These are phyloP conservation scores for Flammula alnicola DNA, from an alignment of 1,284 basidiomycete genomes.

Conservation along the genomic window DNA sequence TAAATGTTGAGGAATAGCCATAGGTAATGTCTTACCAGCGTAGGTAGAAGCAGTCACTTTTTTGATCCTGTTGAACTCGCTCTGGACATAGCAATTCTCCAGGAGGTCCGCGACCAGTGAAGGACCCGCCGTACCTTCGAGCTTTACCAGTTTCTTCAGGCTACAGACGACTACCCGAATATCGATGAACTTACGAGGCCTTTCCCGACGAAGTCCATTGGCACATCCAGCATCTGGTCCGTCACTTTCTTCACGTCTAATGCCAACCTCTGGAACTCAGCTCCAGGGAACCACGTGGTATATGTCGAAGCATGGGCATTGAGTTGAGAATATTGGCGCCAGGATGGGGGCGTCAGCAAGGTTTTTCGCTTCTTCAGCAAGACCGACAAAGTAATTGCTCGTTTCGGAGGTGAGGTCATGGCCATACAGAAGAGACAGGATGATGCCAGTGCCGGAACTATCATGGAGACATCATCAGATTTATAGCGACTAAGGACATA, in stretches of 20 bases:
- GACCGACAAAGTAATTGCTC: slow-evolving; percentile 28
- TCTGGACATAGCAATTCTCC: slow-evolving; percentile 21
- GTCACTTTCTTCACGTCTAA: slow-evolving; percentile 30
- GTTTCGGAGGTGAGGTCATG: slow-evolving; percentile 25
- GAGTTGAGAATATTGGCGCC: slow-evolving; percentile 24
- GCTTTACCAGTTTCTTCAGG: slow-evolving; percentile 2
- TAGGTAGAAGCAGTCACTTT: slow-evolving; percentile 19
- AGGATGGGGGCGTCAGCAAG: slow-evolving; percentile 12
- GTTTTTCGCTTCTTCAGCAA: slow-evolving; percentile 25
- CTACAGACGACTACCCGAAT: not conserved
- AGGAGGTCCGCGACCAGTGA: slow-evolving; percentile 21
- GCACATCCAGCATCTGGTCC: slow-evolving; percentile 31
- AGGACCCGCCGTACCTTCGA: slow-evolving; percentile 14
- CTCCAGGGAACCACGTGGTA: slow-evolving; percentile 46
- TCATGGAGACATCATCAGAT: not conserved
- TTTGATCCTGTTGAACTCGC: slow-evolving; percentile 20
- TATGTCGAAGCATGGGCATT: slow-evolving; percentile 24
- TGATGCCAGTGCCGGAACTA: slow-evolving; percentile 29
- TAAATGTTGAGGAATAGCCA: not conserved
- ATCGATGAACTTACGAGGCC: slow-evolving; percentile 33
- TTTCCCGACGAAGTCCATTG: slow-evolving; percentile 35
- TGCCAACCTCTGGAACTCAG: slow-evolving; percentile 33
- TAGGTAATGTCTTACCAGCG: slow-evolving; percentile 21
- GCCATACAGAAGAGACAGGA: slow-evolving; percentile 31
- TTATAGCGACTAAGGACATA: not conserved